Conservation (phyloP, 2,329 filamentous ascomycete species). For the Escovopsis sp. region DNA sequence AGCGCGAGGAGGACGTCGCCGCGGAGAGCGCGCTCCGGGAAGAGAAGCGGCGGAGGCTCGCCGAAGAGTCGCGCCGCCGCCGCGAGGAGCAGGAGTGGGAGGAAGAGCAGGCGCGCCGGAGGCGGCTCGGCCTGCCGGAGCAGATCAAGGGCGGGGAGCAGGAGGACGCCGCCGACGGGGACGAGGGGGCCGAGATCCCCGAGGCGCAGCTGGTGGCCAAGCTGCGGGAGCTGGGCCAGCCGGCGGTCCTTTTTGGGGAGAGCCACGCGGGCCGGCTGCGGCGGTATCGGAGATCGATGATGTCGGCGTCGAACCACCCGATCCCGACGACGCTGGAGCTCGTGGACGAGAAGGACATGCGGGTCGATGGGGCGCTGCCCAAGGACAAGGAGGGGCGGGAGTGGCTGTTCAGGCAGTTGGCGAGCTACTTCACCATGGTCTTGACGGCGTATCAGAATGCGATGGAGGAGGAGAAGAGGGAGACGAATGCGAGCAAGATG, state of each 20-base stretch:
- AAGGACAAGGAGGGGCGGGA: conserved; percentile 49
- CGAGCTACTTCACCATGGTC: conserved; percentile 95
- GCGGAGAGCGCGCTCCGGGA: conserved; percentile 55
- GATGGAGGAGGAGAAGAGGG: conserved; percentile 47
- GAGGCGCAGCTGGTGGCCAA: conserved; percentile 56
- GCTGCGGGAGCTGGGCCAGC: conserved; percentile 59
- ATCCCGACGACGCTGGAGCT: conserved; percentile 75
- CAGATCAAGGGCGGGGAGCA: conserved; percentile 29
- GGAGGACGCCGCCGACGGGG: conserved; percentile 29
- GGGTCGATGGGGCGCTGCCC: conserved; percentile 50
- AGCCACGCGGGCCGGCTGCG: conserved; percentile 52
- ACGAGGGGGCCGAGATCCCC: conserved; percentile 45
- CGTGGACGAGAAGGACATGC: conserved; percentile 80
- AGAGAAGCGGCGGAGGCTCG: conserved; percentile 67
- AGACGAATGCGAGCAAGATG: conserved; percentile 64
- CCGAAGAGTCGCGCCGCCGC: conserved; percentile 59
- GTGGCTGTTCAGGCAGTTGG: conserved; percentile 75
- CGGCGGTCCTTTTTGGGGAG: conserved; percentile 69
- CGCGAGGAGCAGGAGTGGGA: conserved; percentile 60
- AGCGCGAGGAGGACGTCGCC: conserved; percentile 73
- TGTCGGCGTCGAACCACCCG: conserved; percentile 55
- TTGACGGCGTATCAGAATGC: conserved; percentile 74
- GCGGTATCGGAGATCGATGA: conserved; percentile 53
- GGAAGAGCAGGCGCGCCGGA: conserved; percentile 58
- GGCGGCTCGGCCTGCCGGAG: conserved; percentile 68